Percentiles rank a stretch among this genome's conserved stretches.
Conservation (phyloP, 345 rosid species). For the Hevea brasiliensis region DNA sequence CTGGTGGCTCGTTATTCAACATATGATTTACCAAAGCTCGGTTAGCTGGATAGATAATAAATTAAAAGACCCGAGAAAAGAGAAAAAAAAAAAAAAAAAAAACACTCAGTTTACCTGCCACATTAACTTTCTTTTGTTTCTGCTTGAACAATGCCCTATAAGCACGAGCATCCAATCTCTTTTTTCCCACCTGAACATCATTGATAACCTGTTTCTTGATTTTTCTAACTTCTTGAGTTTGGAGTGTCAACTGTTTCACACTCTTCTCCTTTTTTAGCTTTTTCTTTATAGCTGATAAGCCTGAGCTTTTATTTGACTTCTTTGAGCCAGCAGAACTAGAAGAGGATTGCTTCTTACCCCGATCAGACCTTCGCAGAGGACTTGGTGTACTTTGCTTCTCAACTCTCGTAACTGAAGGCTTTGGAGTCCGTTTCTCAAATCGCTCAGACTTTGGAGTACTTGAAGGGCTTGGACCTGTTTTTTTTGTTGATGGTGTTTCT, state of each 20-base stretch:
- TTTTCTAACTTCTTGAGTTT: conserved; percentile 34
- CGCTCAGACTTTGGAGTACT: conserved; percentile 53
- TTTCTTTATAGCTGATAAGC: conserved; percentile 27
- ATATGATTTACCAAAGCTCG: conserved; percentile 21
- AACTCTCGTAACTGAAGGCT: conserved; percentile 40
- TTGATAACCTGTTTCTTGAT: conserved; percentile 12
- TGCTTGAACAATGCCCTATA: conserved; percentile 43
- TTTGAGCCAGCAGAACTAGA: conserved; percentile 35
- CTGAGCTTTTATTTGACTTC: conserved; percentile 33
- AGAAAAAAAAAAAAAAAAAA: no score
- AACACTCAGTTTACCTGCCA: conserved; percentile 1
- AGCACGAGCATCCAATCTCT: conserved; percentile 39
- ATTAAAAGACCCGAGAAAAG: no score
- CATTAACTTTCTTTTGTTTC: conserved; percentile 29
- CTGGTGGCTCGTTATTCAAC: conserved; percentile 1
- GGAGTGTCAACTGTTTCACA: conserved; percentile 33
- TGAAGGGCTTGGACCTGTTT: conserved; percentile 13
- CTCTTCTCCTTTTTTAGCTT: conserved; percentile 38
- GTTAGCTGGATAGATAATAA: conserved; percentile 1
- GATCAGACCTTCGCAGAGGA: conserved; percentile 57
- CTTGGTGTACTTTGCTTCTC: conserved; percentile 39
- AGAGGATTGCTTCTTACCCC: conserved; percentile 45
- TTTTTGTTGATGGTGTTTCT: conserved; percentile 37
- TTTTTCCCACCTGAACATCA: conserved; percentile 16
- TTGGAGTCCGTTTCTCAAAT: conserved; percentile 44